Conservation (phyloP, 768 basidiomycete genomes). For the Suillus subluteus region DNA sequence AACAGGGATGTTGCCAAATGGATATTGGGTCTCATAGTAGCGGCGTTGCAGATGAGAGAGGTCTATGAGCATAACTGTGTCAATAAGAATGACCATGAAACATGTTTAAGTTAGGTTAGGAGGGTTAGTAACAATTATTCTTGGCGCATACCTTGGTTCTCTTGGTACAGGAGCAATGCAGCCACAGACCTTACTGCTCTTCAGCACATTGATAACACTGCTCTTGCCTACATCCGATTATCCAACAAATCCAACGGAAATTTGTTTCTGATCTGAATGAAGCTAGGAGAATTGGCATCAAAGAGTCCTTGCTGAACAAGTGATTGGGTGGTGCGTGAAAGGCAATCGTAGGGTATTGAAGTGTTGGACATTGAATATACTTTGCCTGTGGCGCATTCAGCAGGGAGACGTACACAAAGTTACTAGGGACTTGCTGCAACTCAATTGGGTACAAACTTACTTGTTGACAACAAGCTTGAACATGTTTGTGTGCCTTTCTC, state of each 20-base stretch:
- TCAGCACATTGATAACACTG: constrained; percentile 97
- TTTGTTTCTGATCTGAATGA: constrained; percentile 99
- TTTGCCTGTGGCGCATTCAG: constrained; percentile 63
- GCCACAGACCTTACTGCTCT: constrained; percentile 98
- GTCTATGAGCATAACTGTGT: too few relatives aligned
- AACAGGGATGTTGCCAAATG: too few relatives aligned
- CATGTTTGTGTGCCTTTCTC: constrained; percentile 90
- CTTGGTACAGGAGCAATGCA: constrained; percentile 95
- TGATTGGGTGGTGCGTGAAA: constrained; percentile 99
- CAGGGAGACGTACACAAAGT: constrained; percentile 2
- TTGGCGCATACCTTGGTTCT: constrained; percentile 74
- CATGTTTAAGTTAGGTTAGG: background rate
- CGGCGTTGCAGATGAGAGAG: too few relatives aligned
- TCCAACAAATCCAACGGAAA: constrained; percentile 96
- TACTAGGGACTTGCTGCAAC: constrained; percentile 74
- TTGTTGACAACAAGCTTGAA: constrained; percentile 95
- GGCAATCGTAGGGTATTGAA: constrained; percentile 93
- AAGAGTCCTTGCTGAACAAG: constrained; percentile 97
- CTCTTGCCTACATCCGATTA: constrained; percentile 99
- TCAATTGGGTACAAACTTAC: constrained; percentile 98
- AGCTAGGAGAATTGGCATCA: constrained; percentile 98
- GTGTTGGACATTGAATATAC: constrained; percentile 93
- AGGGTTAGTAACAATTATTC: background rate
- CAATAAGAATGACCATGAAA: too few relatives aligned
- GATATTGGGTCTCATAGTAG: too few relatives aligned